A percentile compares a stretch with the other conserved stretches of the same genome.
Conservation (phyloP, 257 asterid species). For the Coffea canephora region DNA sequence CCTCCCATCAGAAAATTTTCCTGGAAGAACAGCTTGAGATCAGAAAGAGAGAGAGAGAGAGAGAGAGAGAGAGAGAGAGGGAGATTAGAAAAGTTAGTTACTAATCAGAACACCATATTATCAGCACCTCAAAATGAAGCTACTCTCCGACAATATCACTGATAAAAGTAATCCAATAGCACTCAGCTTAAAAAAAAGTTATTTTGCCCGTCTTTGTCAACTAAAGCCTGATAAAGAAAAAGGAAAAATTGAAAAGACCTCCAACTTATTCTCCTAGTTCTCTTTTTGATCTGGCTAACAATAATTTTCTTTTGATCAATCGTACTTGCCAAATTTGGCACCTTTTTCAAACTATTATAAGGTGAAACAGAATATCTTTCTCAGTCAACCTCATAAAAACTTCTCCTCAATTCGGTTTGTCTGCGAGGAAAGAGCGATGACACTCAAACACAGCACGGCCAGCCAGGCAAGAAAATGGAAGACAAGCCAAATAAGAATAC, state of each 20-base stretch:
- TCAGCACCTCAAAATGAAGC: background rate
- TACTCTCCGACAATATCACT: background rate
- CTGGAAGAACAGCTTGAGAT: background rate
- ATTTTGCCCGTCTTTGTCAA: background rate
- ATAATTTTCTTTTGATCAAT: background rate
- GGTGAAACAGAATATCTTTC: background rate
- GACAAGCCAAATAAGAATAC: background rate
- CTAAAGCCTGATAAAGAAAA: background rate
- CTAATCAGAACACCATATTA: background rate
- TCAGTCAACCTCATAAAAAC: background rate
- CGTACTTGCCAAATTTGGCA: background rate
- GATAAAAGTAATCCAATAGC: background rate
- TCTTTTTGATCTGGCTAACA: background rate
- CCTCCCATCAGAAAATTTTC: conserved; percentile 61
- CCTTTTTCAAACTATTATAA: background rate
- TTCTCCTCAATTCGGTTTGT: background rate
- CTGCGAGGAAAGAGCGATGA: background rate
- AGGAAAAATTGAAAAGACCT: background rate
- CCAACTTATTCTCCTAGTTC: background rate
- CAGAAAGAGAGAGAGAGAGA: background rate
- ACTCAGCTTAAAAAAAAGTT: background rate
- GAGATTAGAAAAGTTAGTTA: background rate
- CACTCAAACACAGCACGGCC: background rate
- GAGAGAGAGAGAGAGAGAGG: too few relatives aligned
- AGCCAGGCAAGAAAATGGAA: background rate